Base-by-base conservation (phyloP, 345 rosid species). In the Lumnitzera littorea region DNA sequence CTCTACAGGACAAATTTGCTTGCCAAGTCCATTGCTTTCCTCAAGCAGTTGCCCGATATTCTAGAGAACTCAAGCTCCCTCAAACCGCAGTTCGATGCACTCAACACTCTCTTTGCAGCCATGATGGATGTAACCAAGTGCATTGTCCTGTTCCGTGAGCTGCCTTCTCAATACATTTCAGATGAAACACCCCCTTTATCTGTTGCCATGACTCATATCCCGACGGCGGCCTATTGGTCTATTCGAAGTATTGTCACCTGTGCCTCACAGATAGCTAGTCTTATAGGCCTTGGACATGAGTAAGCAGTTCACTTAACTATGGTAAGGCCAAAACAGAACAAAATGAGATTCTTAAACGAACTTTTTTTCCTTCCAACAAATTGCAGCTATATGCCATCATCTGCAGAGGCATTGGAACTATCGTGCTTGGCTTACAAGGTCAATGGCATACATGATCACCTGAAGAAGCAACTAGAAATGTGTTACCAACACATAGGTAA, bases 191-290 rank as follows among this genome's bases (percentile, higher is more conserved):
- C 74, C 0, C 81, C 69, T 47, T 50, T 84, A 56, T 12, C 49
- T 3, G 48, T 74, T 0, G 80, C 78, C 41, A 64, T 62, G 20
- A 48, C 80, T 25, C 74, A 79, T 59, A 72, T 87, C 47, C 90
- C 94, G 15, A 72, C 66, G 1, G 82, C 94, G 17, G 82, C 76
- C 48, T 84, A 87, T 63, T 84, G 90, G 90, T 76, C 81, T 29
- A 62, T 82, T 24, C 58, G 83, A n/a, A 74, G 86, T 10, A 56
- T 56, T 1, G 72, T 87, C 20, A 82, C 81, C 20, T 80, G 85
- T 55, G 70, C 82, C 3, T 63, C 82, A 10, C 81, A 82, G 66
- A 76, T 84, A 57, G 58, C 57, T 41, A 67, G 80, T 57, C 79
- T 82, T 43, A 49, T 74, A 56, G 82, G 82, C 58, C 46, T 74